Evolutionary conservation across 2,329 filamentous ascomycete species (phyloP), one percentile per base, ranked within the genome.

Genomic region (Proliferodiscus dingleyae): DNA sequence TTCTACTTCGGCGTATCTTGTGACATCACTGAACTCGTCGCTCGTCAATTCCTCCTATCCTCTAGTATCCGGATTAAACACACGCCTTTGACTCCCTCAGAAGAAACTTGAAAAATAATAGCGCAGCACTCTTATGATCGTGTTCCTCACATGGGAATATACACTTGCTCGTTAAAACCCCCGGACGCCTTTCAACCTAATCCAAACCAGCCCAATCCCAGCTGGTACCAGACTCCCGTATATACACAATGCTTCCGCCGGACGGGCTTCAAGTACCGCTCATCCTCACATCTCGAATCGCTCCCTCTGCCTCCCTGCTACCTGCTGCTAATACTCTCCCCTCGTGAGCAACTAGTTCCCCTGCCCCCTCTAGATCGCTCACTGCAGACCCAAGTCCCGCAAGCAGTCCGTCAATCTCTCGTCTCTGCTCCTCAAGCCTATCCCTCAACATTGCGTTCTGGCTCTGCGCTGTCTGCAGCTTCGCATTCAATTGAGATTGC

Each of bases 401-500:
- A 18, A 81, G 63, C 32, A 83, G 64, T 16, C 61, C 63, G 43
- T 72, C 72, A 28, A 80, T 73, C 64, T 82, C 78, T 2, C 64
- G 65, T 49, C 77, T 70, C 68, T 84, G 80, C 32, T 60, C 64
- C 41, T 66, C 63, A 10, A 83, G 68, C 43, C 73, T 71, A 34
- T 71, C 70, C 47, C 71, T 74, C 15, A 82, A 64, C 5, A 64
- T 67, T 11, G 74, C 72, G 59, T 84, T 84, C 56, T 75, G 71
- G 13, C 71, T 68, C 60, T 81, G 77, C 34, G 70, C 70, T 18
- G 75, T 78, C 57, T 77, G 74, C 26, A 83, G 66, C 37, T 68
- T 69, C 7, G 76, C 77, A 58, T 78, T 78, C 50, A 83, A 72
- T 54, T 74, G 72, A 2, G 71, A 72, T 44, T 74, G 73, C 59